A percentile compares a stretch with the other conserved stretches of the same genome.
These are phyloP conservation scores for Suillus americanus DNA, from an alignment of 768 basidiomycete genomes.

Conservation along the genomic window DNA sequence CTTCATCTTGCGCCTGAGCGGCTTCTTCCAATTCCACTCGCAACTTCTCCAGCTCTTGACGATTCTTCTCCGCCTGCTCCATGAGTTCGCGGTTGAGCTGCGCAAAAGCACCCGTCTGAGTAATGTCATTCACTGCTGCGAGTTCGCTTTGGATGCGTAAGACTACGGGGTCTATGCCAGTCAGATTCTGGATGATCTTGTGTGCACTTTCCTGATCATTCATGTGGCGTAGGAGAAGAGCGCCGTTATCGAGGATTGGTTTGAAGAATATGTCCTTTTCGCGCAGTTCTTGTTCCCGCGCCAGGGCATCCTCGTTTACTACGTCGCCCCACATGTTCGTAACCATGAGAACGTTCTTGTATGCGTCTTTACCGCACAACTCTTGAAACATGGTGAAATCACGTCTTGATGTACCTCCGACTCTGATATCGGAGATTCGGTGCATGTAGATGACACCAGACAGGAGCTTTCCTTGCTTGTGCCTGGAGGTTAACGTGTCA, in stretches of 20 bases:
- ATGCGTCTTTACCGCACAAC: conserved; percentile 52
- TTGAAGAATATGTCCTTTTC: conserved; percentile 47
- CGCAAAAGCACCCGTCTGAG: conserved; percentile 52
- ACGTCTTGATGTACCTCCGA: conserved; percentile 47
- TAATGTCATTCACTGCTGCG: conserved; percentile 44
- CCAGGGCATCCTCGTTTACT: conserved; percentile 35
- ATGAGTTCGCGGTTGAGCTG: conserved; percentile 52
- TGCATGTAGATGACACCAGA: conserved; percentile 55
- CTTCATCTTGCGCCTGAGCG: conserved; percentile 44
- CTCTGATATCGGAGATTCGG: conserved; percentile 48
- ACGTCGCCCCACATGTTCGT: conserved; percentile 55
- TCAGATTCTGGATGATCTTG: conserved; percentile 42
- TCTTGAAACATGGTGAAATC: conserved; percentile 53
- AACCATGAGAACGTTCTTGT: conserved; percentile 49
- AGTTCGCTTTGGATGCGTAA: conserved; percentile 58
- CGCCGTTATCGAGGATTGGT: conserved; percentile 45
- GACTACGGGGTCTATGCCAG: conserved; percentile 39
- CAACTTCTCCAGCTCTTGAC: conserved; percentile 46
- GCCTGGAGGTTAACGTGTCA: conserved; percentile 22
- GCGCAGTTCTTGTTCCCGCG: conserved; percentile 46
- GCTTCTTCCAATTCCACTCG: conserved; percentile 48
- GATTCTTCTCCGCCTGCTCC: conserved; percentile 44
- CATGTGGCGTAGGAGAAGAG: conserved; percentile 42
- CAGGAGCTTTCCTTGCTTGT: conserved; percentile 37
- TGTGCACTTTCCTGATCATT: conserved; percentile 44